phyloP scores from a whole-genome alignment of 116 monocot species.

The Papilionanthe hybrid region DNA sequence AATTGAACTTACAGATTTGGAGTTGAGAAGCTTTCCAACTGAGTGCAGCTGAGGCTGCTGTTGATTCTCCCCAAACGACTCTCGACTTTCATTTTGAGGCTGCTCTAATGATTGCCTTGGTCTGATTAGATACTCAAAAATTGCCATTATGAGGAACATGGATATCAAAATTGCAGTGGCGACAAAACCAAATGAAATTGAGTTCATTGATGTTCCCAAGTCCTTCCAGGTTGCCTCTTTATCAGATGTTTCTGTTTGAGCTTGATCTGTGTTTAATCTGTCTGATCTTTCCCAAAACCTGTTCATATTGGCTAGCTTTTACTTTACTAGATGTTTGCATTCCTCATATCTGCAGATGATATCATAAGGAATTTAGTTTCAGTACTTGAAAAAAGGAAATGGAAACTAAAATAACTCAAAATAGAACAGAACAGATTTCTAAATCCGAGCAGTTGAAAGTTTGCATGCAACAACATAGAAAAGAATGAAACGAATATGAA shows the following conservation, averaged over 20 bases:
- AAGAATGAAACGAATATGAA: background rate
- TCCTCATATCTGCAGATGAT: background rate
- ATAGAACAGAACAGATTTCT: background rate
- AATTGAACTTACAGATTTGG: conserved; percentile 30
- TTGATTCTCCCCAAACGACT: conserved; percentile 4
- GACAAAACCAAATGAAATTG: conserved; percentile 62
- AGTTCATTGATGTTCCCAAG: conserved; percentile 53
- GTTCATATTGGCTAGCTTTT: conserved; percentile 15
- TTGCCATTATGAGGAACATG: conserved; percentile 75
- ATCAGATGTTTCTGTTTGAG: conserved; percentile 18
- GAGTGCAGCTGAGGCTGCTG: conserved; percentile 8
- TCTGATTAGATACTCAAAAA: conserved; percentile 52
- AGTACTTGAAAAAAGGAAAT: background rate
- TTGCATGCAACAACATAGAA: background rate
- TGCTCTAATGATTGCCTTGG: conserved; percentile 14
- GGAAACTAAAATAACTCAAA: background rate
- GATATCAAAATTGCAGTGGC: conserved; percentile 63
- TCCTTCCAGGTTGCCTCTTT: conserved; percentile 27
- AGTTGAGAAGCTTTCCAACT: conserved; percentile 16
- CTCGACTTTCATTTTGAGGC: background rate
- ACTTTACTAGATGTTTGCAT: background rate
- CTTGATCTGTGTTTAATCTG: conserved; percentile 11
- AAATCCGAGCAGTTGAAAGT: background rate
- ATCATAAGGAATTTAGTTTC: background rate
- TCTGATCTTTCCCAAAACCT: conserved; percentile 19